Base-by-base conservation (phyloP, 805 yeast species). In the Saturnispora mendoncae region DNA sequence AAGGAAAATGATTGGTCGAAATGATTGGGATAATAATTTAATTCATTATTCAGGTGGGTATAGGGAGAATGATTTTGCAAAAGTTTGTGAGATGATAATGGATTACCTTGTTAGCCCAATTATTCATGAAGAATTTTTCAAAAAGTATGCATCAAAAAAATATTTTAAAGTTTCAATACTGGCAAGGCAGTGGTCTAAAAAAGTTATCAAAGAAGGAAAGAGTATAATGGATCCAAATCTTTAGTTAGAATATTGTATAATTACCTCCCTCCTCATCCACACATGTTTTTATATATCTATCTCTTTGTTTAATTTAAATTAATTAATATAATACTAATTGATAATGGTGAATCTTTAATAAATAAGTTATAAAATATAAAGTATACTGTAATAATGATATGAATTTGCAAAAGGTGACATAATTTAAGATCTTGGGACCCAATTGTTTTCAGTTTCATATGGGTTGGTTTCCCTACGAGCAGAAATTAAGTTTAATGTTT, bases 31-130 rank as follows among this genome's bases (percentile, higher is more conserved):
- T 56, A 82, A 83, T 7, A 88, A 87, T 61, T 67, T 90, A 50
- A 78, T 85, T 36, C 95, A 86, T 57, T 92, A 90, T 60, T 79
- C 92, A 18, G 97, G 97, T 26, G 97, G 94, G 9, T 84, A 84
- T 60, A 73, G 78, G 18, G 84, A 80, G 48, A 72, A 68, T 32
- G 87, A 83, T 51, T 61, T 92, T 60, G 69, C 71, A 48, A 84
- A 84, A 29, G 79, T 86, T 40, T 74, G 84, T 43, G 78, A 76
- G 48, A 70, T 81, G 67, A 74, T 90, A 47, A 71, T 84, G 60
- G 84, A 80, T 56, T 90, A 84, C 59, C 62, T 83, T 48, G 75
- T 78, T 33, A 72, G 80, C 35, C 95, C 95, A 9, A 84, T 87
- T 39, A 79, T 77, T 44, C 95, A 88, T 63, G 95, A 85, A 56